Evolutionary conservation across 2,329 filamentous ascomycete species (phyloP), one percentile per base, ranked within the genome.

Genomic region (Chaetomium olivaceum): DNA sequence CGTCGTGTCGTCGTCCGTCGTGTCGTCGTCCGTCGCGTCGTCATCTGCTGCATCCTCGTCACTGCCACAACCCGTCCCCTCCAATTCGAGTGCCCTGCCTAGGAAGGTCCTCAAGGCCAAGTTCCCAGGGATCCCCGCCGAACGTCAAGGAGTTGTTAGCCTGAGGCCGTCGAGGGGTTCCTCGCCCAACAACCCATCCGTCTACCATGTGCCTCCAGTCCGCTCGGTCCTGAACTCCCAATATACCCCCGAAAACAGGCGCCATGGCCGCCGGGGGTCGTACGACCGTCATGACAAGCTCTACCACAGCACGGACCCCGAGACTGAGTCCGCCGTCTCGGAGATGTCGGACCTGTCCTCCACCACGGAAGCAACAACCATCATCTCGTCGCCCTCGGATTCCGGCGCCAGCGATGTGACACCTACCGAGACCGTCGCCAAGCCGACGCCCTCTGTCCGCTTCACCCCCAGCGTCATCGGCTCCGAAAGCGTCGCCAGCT

Each of bases 361-460:
- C 58, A 79, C 74, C 67, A 79, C 77, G 3, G 72, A 78, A 58
- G 77, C 77, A 36, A 79, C 77, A 7, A 78, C 76, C 27, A 75
- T 79, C 46, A 71, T 73, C 64, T 78, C 77, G 8, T 74, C 64
- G 16, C 31, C 66, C 39, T 69, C 70, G 1, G 70, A 71, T 21
- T 67, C 67, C 36, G 60, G 64, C 11, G 69, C 64, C 39, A 72
- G 68, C 39, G 71, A 72, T 58, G 70, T 71, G 48, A 72, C 71
- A 4, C 69, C 67, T 9, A 71, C 70, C 54, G 70, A 69, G 58
- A 64, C 66, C 16, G 66, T 61, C 58, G 58, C 66, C 50, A 69
- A 63, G 64, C 69, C 70, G n/a, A 43, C 70, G 0, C 70, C 67
- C 8, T 70, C 70, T 2, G 71, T 73, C 43, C 71, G 70, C 66